These are phyloP conservation scores for Rhinocladiella similis DNA, from an alignment of 2,329 filamentous ascomycete genomes.

Conservation along the genomic window DNA sequence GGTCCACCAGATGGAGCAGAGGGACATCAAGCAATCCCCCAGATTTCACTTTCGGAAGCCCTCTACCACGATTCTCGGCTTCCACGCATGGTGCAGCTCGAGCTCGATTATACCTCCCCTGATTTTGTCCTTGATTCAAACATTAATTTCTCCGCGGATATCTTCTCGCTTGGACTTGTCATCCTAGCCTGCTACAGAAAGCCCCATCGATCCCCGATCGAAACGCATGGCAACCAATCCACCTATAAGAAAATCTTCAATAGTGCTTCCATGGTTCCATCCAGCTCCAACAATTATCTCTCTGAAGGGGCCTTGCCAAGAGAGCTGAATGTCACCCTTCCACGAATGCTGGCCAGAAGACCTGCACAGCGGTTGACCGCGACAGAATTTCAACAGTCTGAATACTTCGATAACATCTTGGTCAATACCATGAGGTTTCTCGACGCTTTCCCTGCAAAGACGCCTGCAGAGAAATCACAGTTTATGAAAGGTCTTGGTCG, in stretches of 20 bases:
- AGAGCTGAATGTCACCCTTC: constrained; percentile 76
- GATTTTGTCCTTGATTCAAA: constrained; percentile 93
- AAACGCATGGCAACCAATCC: constrained; percentile 76
- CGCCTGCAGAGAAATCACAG: constrained; percentile 81
- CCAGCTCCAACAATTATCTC: constrained; percentile 78
- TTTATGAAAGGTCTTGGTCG: constrained; percentile 88
- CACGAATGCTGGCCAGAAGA: constrained; percentile 80
- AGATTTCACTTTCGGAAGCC: constrained; percentile 79
- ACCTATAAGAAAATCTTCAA: constrained; percentile 83
- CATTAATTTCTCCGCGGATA: constrained; percentile 78
- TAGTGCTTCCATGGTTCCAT: constrained; percentile 76
- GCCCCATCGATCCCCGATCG: constrained; percentile 84
- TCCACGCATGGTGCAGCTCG: constrained; percentile 79
- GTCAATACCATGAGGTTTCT: constrained; percentile 96
- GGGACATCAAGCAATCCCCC: constrained; percentile 72
- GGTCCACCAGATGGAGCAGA: constrained; percentile 75
- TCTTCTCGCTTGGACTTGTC: constrained; percentile 89
- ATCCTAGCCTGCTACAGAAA: constrained; percentile 91
- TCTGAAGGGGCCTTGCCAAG: constrained; percentile 76
- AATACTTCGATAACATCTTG: constrained; percentile 95
- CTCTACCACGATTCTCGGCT: constrained; percentile 83
- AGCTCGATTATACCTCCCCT: constrained; percentile 89
- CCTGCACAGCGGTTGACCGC: constrained; percentile 86
- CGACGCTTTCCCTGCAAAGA: constrained; percentile 88
- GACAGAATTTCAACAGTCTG: constrained; percentile 88